Percentiles rank a stretch among this genome's conserved stretches.
These are phyloP conservation scores for Punica granatum DNA, from an alignment of 345 rosid species.

Conservation along the genomic window DNA sequence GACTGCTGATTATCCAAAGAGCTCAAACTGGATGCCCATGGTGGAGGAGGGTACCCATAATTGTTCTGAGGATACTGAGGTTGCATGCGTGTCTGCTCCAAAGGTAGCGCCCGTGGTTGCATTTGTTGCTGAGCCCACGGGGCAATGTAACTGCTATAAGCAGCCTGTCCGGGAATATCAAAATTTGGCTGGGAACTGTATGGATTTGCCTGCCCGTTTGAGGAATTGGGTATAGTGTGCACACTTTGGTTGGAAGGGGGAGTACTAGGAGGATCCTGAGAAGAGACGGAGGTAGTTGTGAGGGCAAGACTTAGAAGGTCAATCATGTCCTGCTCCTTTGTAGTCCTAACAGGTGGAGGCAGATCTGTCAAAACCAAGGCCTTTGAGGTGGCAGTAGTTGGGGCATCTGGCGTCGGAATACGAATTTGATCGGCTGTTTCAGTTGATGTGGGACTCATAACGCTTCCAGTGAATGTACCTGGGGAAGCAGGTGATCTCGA, in stretches of 20 bases:
- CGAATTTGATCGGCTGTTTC: conserved; percentile 7
- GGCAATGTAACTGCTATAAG: conserved; percentile 53
- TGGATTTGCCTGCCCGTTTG: conserved; percentile 17
- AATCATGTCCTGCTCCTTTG: conserved; percentile 82
- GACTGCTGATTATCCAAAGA: conserved; percentile 26
- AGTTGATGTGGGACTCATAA: conserved; percentile 16
- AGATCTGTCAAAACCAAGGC: conserved; percentile 51
- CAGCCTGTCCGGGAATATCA: conserved; percentile 31
- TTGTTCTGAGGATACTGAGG: conserved; percentile 31
- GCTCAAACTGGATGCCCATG: conserved; percentile 51
- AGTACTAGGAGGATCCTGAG: conserved; percentile 31
- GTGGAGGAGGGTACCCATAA: conserved; percentile 61
- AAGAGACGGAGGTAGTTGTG: conserved; percentile 43
- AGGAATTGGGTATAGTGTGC: conserved; percentile 15
- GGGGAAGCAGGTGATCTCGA: conserved; percentile 35
- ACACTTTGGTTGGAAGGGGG: conserved; percentile 24
- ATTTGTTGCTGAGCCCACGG: conserved; percentile 75
- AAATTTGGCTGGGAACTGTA: conserved; percentile 23
- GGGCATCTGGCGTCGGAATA: conserved; percentile 8
- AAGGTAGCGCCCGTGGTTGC: conserved; percentile 15
- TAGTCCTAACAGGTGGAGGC: conserved; percentile 51
- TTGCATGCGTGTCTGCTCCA: conserved; percentile 18
- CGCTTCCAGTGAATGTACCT: conserved; percentile 28
- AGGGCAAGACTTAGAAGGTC: conserved; percentile 72
- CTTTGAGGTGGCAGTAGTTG: conserved; percentile 17